Conservation (phyloP, 2,329 filamentous ascomycete species). For the Fusarium sp. region DNA sequence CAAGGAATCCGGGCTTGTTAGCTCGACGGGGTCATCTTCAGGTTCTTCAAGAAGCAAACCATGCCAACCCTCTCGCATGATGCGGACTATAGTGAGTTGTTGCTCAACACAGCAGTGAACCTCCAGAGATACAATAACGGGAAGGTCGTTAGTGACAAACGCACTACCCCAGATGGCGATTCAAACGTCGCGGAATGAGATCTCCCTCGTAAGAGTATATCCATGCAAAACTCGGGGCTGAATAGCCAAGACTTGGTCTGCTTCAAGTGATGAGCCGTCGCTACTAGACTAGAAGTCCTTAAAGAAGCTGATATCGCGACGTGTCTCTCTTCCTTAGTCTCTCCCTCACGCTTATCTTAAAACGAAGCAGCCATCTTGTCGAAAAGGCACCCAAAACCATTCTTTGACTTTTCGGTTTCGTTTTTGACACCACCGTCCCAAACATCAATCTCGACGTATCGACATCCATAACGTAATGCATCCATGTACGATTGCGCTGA, state of each 20-base stretch:
- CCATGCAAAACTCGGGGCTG: slow-evolving; percentile 89
- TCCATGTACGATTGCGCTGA: slow-evolving; percentile 90
- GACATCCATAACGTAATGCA: slow-evolving; percentile 84
- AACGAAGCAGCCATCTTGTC: not conserved
- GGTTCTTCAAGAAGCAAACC: slow-evolving; percentile 73
- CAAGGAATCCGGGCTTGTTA: slow-evolving; percentile 78
- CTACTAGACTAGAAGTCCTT: not conserved
- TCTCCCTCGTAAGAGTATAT: slow-evolving; percentile 89
- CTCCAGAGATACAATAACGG: slow-evolving; percentile 94
- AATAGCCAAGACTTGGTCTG: slow-evolving; percentile 46
- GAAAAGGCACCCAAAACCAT: not conserved
- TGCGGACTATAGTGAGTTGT: slow-evolving; percentile 90
- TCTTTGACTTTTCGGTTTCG: not conserved
- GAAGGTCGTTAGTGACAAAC: slow-evolving; percentile 80
- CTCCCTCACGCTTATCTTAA: slow-evolving; percentile 52
- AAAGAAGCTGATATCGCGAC: slow-evolving; percentile 23
- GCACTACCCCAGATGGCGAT: slow-evolving; percentile 81
- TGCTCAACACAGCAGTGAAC: slow-evolving; percentile 86
- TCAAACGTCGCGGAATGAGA: slow-evolving; percentile 89
- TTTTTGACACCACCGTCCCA: slow-evolving; percentile 84
- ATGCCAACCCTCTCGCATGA: slow-evolving; percentile 89
- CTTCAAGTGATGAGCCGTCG: not conserved
- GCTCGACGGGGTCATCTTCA: slow-evolving; percentile 59
- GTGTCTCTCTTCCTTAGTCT: slow-evolving; percentile 52
- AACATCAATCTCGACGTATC: slow-evolving; percentile 94